Evolutionary conservation across 2,329 filamentous ascomycete species (phyloP), one percentile per base, ranked within the genome.

Genomic region (Nothomitra cinnamomea): DNA sequence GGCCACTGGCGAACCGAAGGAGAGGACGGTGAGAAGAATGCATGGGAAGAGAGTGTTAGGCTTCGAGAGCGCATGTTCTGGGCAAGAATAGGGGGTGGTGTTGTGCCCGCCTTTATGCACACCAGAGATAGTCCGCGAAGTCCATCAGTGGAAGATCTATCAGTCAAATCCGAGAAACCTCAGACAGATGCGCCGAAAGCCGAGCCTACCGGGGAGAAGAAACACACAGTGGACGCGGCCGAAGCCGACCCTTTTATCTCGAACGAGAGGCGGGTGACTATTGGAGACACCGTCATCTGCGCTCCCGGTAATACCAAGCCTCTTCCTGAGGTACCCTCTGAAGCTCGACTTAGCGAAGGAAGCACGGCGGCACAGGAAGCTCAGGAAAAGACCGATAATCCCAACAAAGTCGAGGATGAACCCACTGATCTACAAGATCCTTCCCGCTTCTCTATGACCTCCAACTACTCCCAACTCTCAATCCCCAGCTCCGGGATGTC

Each of bases 61-160:
- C 69, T 96, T 49, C 77, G 92, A 51, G 92, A 98, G 66, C 82
- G 90, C 60, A 95, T 98, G 85, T 98, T 98, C 65, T 98, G 92
- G 92, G 80, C 86, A 51, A 79, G 92, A 54, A 80, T 98, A 52
- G 90, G 90, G 24, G 92, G 89, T 25, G 92, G 92, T 13, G 87
- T 98, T 1, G 70, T 96, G 12, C 92, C 90, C 1, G 72, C 77
- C 25, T 59, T 59, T 35, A 10, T 35, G 15, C 55, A 56, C 13
- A 40, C 48, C 10, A 53, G 52, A 21, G 57, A 60, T n/a, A 56
- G 58, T 10, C 58, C 59, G 4, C 55, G 55, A 28, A 55, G 53
- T 38, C 56, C 58, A 19, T 52, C 40, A 2, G 54, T 12, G 57
- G 57, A 45, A 51, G 57, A 56, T 13, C 51, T 47, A 12, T 28